Conservation (phyloP, 75 land plant genomes). For the Pseudotsuga menziesii region DNA sequence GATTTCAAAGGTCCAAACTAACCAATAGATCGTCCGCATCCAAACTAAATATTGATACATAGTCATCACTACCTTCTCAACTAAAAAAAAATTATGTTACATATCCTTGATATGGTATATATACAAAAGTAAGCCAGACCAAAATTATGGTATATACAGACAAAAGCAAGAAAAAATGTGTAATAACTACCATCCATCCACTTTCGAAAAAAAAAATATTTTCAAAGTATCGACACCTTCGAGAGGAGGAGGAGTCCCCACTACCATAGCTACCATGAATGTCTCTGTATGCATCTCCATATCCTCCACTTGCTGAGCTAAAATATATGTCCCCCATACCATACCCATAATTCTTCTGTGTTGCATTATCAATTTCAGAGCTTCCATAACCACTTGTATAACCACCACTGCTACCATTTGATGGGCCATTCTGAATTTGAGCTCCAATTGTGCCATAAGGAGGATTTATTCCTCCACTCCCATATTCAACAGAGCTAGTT, state of each 20-base stretch:
- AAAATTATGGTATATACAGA: too few species aligned
- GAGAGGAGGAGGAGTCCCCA: too few species aligned
- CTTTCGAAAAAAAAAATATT: too few species aligned
- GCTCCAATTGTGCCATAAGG: too few species aligned
- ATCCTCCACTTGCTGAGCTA: slow-evolving; percentile 28
- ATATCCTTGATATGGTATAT: neutral
- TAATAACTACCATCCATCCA: too few species aligned
- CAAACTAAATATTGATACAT: too few species aligned
- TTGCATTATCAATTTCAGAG: slow-evolving; percentile 36
- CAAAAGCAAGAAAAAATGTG: too few species aligned
- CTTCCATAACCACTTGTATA: slow-evolving; percentile 56
- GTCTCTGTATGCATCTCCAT: slow-evolving; percentile 55
- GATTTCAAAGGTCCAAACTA: too few species aligned
- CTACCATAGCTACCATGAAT: slow-evolving; percentile 47
- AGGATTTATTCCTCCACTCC: slow-evolving; percentile 17
- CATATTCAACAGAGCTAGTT: too few species aligned
- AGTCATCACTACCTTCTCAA: neutral
- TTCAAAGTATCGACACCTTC: too few species aligned
- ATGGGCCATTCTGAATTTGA: slow-evolving; percentile 47
- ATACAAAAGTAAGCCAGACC: too few species aligned
- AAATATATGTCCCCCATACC: slow-evolving; percentile 25
- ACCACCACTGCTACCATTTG: slow-evolving; percentile 45
- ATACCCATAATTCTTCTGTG: slow-evolving; percentile 10
- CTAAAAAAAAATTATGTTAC: neutral
- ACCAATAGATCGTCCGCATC: too few species aligned